phyloP scores from a whole-genome alignment of 352 stramenopile species.

The Phytopythium kandeliae region DNA sequence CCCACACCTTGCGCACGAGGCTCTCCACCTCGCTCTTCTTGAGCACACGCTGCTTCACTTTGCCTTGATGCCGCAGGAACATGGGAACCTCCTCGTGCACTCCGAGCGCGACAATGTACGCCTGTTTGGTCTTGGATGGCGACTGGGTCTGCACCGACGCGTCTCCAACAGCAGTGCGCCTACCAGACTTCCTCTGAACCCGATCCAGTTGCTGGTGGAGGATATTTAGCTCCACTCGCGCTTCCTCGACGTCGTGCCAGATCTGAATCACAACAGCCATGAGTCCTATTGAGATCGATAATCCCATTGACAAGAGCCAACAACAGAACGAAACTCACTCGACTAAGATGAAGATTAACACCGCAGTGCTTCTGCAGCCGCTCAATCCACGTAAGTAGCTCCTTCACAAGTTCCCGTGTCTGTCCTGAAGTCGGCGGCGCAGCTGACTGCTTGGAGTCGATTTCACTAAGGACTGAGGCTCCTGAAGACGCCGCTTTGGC shows the following conservation, averaged over 20 bases:
- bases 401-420: slow-evolving; percentile 53
- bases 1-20: slow-evolving; percentile 66
- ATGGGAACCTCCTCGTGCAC: slow-evolving; percentile 49
- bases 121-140: slow-evolving; percentile 36
- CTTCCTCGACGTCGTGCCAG: slow-evolving; percentile 74
- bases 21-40: slow-evolving; percentile 70
- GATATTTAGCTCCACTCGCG: slow-evolving; percentile 69
- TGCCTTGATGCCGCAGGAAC: slow-evolving; percentile 74
- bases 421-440: not conserved
- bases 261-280: slow-evolving; percentile 28
- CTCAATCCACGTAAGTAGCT: slow-evolving; percentile 78
- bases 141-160: slow-evolving; percentile 10
- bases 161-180: slow-evolving; percentile 7
- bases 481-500: not conserved
- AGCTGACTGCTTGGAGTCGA: not conserved
- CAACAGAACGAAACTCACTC: slow-evolving; percentile 21
- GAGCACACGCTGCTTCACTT: slow-evolving; percentile 47
- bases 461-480: not conserved
- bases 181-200: slow-evolving; percentile 22
- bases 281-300: no score
- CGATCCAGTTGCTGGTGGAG: slow-evolving; percentile 62
- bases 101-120: slow-evolving; percentile 57
- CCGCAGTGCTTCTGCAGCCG: slow-evolving; percentile 74
- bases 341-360: slow-evolving; percentile 67
- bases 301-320: no score